phyloP scores from a whole-genome alignment of 2,329 filamentous ascomycete species.

The Plenodomus tracheiphilus region DNA sequence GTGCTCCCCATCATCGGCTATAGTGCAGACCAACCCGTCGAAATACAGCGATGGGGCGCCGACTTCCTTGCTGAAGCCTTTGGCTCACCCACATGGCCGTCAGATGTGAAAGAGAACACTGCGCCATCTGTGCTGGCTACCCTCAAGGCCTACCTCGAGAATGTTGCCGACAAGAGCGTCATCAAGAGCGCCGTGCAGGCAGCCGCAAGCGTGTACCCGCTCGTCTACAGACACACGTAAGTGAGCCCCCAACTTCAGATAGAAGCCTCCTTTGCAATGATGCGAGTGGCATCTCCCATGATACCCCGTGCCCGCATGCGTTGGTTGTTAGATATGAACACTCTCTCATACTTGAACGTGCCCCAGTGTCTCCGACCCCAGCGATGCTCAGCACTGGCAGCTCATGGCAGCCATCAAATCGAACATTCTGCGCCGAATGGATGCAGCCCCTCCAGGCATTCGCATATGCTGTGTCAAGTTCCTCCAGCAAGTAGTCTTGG shows the following conservation, averaged over 20 bases:
- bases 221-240: slow-evolving; percentile 93
- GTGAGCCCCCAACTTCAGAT: slow-evolving; percentile 50
- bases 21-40: slow-evolving; percentile 63
- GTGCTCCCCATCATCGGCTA: slow-evolving; percentile 89
- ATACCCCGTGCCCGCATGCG: slow-evolving; percentile 15
- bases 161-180: slow-evolving; percentile 74
- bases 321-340: slow-evolving; percentile 18
- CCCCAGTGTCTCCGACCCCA: slow-evolving; percentile 79
- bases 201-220: slow-evolving; percentile 87
- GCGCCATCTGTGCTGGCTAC: slow-evolving; percentile 77
- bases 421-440: slow-evolving; percentile 86
- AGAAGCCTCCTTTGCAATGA: slow-evolving; percentile 19
- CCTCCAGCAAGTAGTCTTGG: slow-evolving; percentile 86
- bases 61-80: slow-evolving; percentile 97
- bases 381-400: slow-evolving; percentile 82
- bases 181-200: slow-evolving; percentile 86
- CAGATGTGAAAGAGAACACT: slow-evolving; percentile 78
- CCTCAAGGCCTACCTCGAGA: slow-evolving; percentile 56
- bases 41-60: slow-evolving; percentile 91
- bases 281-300: slow-evolving; percentile 15
- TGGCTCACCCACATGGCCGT: slow-evolving; percentile 80
- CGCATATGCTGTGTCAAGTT: slow-evolving; percentile 98
- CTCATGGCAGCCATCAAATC: slow-evolving; percentile 87
- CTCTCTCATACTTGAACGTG: slow-evolving; percentile 40
- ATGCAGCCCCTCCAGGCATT: slow-evolving; percentile 73